A percentile compares a stretch with the other conserved stretches of the same genome.
phyloP scores from a whole-genome alignment of 257 asterid species.

The Handroanthus guayacan region DNA sequence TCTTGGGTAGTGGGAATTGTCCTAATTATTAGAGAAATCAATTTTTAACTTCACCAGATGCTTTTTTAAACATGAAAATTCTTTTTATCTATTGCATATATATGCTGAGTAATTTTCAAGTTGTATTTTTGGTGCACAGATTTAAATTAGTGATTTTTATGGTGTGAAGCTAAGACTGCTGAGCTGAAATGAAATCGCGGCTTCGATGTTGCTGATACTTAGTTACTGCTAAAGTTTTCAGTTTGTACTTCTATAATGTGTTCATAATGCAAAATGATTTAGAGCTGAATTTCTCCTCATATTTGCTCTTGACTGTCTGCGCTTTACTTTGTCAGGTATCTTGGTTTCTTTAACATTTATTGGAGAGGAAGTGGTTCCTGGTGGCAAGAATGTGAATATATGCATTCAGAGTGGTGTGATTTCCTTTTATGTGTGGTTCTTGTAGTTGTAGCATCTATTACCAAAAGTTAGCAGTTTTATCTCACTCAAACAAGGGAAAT shows the following conservation, averaged over 20 bases:
- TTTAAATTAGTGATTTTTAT: neutral
- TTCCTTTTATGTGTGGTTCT: slow-evolving; percentile 37
- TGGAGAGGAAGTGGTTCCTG: slow-evolving; percentile 35
- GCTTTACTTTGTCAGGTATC: slow-evolving; percentile 31
- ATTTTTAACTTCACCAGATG: neutral
- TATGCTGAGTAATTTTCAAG: neutral
- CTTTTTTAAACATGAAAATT: neutral
- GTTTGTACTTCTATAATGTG: neutral
- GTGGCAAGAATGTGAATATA: slow-evolving; percentile 37
- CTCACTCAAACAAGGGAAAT: slow-evolving; percentile 44
- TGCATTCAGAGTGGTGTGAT: slow-evolving; percentile 65
- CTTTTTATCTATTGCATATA: neutral
- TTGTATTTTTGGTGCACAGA: neutral
- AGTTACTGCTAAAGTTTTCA: neutral
- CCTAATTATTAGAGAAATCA: neutral
- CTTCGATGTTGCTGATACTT: neutral
- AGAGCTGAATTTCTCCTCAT: neutral
- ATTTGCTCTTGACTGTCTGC: neutral
- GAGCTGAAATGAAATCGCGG: neutral
- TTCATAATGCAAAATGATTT: neutral
- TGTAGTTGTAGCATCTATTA: slow-evolving; percentile 37
- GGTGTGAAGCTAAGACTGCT: slow-evolving; percentile 12
- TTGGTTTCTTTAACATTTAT: slow-evolving; percentile 19
- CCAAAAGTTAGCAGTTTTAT: slow-evolving; percentile 35
- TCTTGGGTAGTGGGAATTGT: neutral